Percentiles rank a stretch among this genome's conserved stretches.
phyloP scores from a whole-genome alignment of 2,329 filamentous ascomycete genomes.

The Lachnellula arida region DNA sequence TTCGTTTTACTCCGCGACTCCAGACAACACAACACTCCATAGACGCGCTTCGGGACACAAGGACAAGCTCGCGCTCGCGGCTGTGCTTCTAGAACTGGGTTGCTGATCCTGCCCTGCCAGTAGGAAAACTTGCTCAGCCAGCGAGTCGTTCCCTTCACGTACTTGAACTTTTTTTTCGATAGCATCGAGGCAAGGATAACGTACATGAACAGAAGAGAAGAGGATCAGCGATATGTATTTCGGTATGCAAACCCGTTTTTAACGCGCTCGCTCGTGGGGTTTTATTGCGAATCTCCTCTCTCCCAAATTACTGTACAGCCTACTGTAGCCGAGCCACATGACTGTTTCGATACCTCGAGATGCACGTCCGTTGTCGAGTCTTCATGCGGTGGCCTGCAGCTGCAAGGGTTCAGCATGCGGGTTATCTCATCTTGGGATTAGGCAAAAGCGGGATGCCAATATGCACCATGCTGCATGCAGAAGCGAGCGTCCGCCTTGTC shows the following conservation, averaged over 20 bases:
- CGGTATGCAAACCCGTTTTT: neutral
- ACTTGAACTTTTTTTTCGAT: neutral
- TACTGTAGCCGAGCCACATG: slow-evolving; percentile 21
- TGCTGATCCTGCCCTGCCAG: neutral
- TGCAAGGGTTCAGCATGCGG: slow-evolving; percentile 18
- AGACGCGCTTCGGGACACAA: no score
- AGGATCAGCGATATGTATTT: neutral
- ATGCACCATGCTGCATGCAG: slow-evolving; percentile 1
- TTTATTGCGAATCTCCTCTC: neutral
- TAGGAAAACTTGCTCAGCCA: no score
- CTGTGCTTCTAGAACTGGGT: neutral
- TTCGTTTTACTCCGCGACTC: neutral
- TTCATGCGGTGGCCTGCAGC: slow-evolving; percentile 17
- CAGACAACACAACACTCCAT: neutral
- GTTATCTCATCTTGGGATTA: slow-evolving; percentile 4
- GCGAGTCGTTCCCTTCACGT: no score
- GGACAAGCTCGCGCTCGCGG: neutral
- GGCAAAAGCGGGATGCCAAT: slow-evolving; percentile 19
- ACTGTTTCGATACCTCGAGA: slow-evolving; percentile 9
- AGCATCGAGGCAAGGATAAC: neutral
- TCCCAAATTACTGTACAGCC: slow-evolving; percentile 8
- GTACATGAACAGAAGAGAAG: neutral
- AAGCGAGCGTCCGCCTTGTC: slow-evolving; percentile 9
- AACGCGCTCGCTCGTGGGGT: no score
- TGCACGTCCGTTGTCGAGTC: slow-evolving; percentile 20